phyloP scores from a whole-genome alignment of 805 yeast genomes.

The Saturnispora bothae region DNA sequence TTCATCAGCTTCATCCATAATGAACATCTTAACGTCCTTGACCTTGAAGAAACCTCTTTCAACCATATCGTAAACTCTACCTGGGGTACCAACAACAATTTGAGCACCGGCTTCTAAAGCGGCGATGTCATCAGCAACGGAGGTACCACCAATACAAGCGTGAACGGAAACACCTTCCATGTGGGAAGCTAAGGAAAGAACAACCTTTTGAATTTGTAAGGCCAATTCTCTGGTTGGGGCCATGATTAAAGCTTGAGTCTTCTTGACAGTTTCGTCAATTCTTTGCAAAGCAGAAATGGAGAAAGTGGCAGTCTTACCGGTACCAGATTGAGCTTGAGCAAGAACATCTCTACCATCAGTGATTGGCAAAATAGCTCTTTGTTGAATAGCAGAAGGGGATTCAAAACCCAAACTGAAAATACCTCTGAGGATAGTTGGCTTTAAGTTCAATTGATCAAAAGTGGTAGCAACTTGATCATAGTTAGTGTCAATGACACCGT shows the following conservation, averaged over 20 bases:
- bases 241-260: constrained; percentile 85
- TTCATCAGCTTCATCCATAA: constrained; percentile 98
- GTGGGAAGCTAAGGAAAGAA: constrained; percentile 79
- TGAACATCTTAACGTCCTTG: constrained; percentile 81
- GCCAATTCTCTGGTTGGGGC: constrained; percentile 99
- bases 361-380: constrained; percentile 70
- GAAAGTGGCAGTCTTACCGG: constrained; percentile 86
- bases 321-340: constrained; percentile 86
- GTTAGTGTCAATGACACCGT: constrained; percentile 67
- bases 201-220: constrained; percentile 89
- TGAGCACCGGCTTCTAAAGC: constrained; percentile 81
- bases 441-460: constrained; percentile 67
- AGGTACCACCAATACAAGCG: constrained; percentile 97
- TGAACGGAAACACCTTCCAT: constrained; percentile 87
- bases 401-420: constrained; percentile 77
- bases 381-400: constrained; percentile 73
- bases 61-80: constrained; percentile 94
- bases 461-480: constrained; percentile 40
- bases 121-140: constrained; percentile 77
- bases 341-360: constrained; percentile 63
- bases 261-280: constrained; percentile 59
- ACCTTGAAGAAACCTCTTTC: constrained; percentile 78
- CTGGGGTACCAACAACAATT: constrained; percentile 96
- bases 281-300: constrained; percentile 52
- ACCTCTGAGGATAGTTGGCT: constrained; percentile 51